These are phyloP conservation scores for Arthrobotrys conoides DNA, from an alignment of 2,329 filamentous ascomycete species.

Conservation along the genomic window DNA sequence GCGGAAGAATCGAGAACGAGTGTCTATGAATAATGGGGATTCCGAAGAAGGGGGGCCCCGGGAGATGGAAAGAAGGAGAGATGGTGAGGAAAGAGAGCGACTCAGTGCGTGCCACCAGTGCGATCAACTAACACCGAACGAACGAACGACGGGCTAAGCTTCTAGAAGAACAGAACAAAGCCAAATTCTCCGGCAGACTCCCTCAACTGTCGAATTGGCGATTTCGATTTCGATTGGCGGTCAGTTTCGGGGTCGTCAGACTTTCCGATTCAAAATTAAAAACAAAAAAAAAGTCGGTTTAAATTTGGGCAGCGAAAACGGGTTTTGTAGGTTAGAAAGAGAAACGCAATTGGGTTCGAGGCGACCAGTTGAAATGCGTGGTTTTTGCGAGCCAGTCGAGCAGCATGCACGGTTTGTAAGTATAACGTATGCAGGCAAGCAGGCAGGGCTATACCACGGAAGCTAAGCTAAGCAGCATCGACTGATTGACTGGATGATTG, in stretches of 20 bases:
- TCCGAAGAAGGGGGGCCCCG: constrained; percentile 22
- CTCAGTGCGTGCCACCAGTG: not conserved
- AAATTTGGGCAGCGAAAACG: not conserved
- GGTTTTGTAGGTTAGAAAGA: not conserved
- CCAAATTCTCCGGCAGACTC: constrained; percentile 14
- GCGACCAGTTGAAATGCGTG: constrained; percentile 44
- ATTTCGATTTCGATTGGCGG: constrained; percentile 1
- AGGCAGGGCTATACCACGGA: not conserved
- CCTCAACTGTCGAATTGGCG: constrained; percentile 15
- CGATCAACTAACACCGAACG: too few relatives aligned
- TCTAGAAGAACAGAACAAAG: constrained; percentile 15
- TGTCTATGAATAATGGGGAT: not conserved
- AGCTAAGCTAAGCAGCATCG: not conserved
- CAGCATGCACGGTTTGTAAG: constrained; percentile 8
- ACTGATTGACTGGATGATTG: not conserved
- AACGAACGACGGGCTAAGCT: not conserved
- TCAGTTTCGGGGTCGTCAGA: not conserved
- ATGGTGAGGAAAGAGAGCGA: not conserved
- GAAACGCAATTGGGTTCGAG: constrained; percentile 19
- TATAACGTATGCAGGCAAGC: constrained; percentile 3
- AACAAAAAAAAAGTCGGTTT: not conserved
- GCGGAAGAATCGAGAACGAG: constrained; percentile 1
- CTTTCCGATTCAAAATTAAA: constrained; percentile 13
- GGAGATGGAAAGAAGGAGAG: constrained; percentile 17
- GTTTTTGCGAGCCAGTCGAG: constrained; percentile 51